Conservation (phyloP, 768 basidiomycete species). For the Lactifluus hygrophoroides region DNA sequence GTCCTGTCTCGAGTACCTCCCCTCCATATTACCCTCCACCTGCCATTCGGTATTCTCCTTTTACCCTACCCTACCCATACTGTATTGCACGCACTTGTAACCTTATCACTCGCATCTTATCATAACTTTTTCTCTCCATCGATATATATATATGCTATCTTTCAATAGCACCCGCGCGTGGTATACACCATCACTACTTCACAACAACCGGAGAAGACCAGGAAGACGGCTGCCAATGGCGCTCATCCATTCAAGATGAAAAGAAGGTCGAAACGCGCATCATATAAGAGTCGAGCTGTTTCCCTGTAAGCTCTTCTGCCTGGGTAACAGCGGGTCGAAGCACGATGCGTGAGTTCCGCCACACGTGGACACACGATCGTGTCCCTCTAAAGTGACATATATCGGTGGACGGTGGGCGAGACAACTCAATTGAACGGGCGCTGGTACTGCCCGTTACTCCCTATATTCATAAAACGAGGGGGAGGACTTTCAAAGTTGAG, state of each 20-base stretch:
- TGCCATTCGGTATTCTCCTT: background rate
- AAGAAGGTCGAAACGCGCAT: too few species aligned
- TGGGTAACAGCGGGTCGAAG: background rate
- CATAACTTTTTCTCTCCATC: constrained; percentile 8
- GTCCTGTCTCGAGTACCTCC: background rate
- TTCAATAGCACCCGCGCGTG: constrained; percentile 2
- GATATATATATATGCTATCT: constrained; percentile 7
- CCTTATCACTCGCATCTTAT: constrained; percentile 20
- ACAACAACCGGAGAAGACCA: background rate
- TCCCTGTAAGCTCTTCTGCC: background rate
- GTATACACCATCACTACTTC: background rate
- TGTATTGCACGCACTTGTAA: constrained; percentile 19
- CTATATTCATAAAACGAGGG: too few species aligned
- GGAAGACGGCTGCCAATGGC: background rate
- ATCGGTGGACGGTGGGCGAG: background rate
- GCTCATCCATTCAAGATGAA: background rate
- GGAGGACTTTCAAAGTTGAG: too few species aligned
- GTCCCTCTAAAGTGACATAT: background rate
- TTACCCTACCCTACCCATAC: background rate
- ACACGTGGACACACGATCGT: background rate
- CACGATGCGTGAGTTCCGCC: background rate
- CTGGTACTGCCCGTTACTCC: too few species aligned
- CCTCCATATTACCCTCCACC: background rate
- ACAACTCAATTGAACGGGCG: background rate
- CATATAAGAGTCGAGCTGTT: background rate